Evolutionary conservation across 208 protist species (phyloP).

Genomic region (Crithidia bombi): DNA sequence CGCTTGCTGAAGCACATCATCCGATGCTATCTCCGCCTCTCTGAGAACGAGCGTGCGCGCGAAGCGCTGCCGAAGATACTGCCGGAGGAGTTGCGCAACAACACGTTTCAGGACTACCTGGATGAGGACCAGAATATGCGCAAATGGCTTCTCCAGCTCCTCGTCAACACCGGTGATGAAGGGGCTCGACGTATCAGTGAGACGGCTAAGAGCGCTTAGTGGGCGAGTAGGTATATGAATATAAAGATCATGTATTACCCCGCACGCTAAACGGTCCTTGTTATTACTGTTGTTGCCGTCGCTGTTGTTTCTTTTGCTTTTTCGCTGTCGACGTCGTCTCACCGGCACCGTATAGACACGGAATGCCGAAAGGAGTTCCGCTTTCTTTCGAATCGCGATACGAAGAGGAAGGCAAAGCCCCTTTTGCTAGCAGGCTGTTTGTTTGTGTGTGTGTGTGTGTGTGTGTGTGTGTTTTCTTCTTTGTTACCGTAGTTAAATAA

Average conservation of each 20-base stretch:
- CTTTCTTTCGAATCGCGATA: too few species aligned
- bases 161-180: constrained; percentile 84
- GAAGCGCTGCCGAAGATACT: constrained; percentile 77
- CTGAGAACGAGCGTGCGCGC: constrained; percentile 93
- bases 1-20: constrained; percentile 99
- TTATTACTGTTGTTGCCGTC: not conserved
- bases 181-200: constrained; percentile 62
- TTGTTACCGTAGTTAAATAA: too few species aligned
- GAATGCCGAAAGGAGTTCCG: too few species aligned
- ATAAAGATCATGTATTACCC: too few species aligned
- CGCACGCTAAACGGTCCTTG: not conserved
- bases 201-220: constrained; percentile 23
- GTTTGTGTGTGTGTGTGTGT: constrained; percentile 13
- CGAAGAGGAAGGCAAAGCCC: too few species aligned
- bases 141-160: constrained; percentile 80
- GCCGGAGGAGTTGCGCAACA: constrained; percentile 86
- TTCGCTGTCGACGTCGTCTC: too few species aligned
- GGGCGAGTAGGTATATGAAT: not conserved
- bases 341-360: too few species aligned
- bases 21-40: constrained; percentile 98
- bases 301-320: too few species aligned
- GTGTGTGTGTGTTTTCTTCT: constrained; percentile 5
- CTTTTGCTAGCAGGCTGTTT: not conserved
- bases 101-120: constrained; percentile 74
- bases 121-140: constrained; percentile 75